Evolutionary conservation across 2,329 filamentous ascomycete genomes (phyloP).

Genomic region (Claviceps humidiphila): DNA sequence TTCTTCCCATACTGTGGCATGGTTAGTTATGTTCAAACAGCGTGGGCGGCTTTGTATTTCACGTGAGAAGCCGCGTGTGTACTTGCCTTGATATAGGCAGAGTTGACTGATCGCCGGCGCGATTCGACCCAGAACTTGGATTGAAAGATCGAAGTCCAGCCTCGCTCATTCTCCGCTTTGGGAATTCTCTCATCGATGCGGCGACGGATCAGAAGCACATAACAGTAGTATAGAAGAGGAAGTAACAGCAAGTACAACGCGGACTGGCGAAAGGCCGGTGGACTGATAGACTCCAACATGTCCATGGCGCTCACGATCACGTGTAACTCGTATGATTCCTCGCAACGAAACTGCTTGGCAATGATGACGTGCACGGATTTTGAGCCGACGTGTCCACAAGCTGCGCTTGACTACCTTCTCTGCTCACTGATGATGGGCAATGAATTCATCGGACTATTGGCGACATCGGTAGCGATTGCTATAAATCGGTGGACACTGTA

Average conservation of each 20-base stretch:
- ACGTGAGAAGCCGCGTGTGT: not conserved
- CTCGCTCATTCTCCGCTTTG: not conserved
- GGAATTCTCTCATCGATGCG: not conserved
- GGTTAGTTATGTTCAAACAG: not conserved
- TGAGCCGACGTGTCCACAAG: not conserved
- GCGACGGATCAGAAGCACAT: not conserved
- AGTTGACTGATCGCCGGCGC: not conserved
- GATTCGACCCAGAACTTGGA: not conserved
- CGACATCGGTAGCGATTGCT: not conserved
- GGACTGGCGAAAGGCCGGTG: not conserved
- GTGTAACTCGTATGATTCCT: not conserved
- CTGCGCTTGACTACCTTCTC: not conserved
- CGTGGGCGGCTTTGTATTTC: not conserved
- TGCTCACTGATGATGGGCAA: not conserved
- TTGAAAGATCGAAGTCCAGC: not conserved
- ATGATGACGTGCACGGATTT: not conserved
- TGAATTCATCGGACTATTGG: not conserved
- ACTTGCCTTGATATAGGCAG: not conserved
- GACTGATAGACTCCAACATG: not conserved
- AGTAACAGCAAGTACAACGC: not conserved
- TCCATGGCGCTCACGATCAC: not conserved
- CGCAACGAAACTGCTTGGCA: not conserved
- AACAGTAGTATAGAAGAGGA: not conserved
- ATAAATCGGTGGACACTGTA: not conserved
- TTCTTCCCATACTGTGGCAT: constrained; percentile 26